Conservation (phyloP, 306 rosid genomes). For the Malus orientalis region DNA sequence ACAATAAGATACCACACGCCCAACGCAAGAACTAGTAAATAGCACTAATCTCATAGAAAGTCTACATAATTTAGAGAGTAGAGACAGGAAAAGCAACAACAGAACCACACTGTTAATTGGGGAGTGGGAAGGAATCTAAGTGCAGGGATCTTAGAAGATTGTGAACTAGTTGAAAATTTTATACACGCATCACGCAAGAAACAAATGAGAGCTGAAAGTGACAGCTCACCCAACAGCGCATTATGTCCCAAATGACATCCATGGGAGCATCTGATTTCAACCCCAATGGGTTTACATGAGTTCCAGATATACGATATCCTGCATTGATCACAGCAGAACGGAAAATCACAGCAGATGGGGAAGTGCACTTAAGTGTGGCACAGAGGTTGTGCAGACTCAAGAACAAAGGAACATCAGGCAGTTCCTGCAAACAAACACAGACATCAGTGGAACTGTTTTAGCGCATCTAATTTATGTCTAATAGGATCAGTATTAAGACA, state of each 20-base stretch:
- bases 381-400: conserved; percentile 91
- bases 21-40: background rate
- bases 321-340: conserved; percentile 95
- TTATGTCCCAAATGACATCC: conserved; percentile 94
- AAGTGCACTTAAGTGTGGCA: conserved; percentile 92
- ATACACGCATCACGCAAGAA: background rate
- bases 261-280: conserved; percentile 94
- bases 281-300: conserved; percentile 90
- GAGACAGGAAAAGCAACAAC: background rate
- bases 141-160: background rate
- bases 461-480: background rate
- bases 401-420: conserved; percentile 89
- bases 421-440: conserved; percentile 50
- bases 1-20: background rate
- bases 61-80: background rate
- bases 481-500: background rate
- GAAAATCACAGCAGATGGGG: conserved; percentile 86
- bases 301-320: conserved; percentile 85
- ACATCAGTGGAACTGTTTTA: background rate
- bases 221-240: conserved; percentile 93
- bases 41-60: background rate
- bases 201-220: background rate
- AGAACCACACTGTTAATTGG: background rate
- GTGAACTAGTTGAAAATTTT: background rate
- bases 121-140: background rate